Conservation (phyloP, 108 stramenopile species). For the Parietichytrium sp. region DNA sequence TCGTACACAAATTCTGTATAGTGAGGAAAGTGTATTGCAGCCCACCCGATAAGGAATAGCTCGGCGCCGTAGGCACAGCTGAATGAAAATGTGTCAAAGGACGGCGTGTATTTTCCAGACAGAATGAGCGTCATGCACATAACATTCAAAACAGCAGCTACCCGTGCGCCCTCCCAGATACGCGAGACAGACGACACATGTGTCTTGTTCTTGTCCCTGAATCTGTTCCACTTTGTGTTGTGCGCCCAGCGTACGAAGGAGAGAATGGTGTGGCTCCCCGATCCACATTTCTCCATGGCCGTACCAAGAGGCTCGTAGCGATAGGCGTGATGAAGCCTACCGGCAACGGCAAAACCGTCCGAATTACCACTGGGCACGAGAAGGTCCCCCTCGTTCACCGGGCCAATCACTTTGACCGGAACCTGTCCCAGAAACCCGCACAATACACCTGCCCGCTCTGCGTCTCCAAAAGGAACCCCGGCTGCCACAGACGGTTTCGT, state of each 20-base stretch:
- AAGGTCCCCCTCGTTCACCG: neutral
- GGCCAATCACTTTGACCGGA: neutral
- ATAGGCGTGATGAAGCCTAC: neutral
- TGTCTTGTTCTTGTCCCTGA: neutral
- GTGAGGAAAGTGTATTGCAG: slow-evolving; percentile 11
- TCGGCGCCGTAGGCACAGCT: neutral
- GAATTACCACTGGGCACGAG: neutral
- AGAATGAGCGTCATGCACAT: neutral
- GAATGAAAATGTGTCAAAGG: neutral
- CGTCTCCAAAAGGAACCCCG: neutral
- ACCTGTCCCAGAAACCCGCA: slow-evolving; percentile 38
- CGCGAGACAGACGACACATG: slow-evolving; percentile 15
- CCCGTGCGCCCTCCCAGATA: neutral
- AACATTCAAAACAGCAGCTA: neutral
- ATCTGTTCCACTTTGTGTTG: slow-evolving; percentile 12
- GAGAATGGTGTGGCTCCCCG: neutral
- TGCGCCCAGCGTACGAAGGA: slow-evolving; percentile 36
- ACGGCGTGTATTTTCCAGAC: neutral
- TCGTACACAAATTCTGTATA: slow-evolving; percentile 34
- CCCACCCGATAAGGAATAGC: neutral
- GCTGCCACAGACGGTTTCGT: slow-evolving; percentile 32
- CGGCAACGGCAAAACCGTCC: neutral
- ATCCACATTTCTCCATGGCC: neutral
- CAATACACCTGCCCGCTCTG: neutral
- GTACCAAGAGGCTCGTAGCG: slow-evolving; percentile 23